Percentiles rank a stretch among this genome's conserved stretches.
Evolutionary conservation across 306 rosid species (phyloP).

Genomic region (Castanea sativa): DNA sequence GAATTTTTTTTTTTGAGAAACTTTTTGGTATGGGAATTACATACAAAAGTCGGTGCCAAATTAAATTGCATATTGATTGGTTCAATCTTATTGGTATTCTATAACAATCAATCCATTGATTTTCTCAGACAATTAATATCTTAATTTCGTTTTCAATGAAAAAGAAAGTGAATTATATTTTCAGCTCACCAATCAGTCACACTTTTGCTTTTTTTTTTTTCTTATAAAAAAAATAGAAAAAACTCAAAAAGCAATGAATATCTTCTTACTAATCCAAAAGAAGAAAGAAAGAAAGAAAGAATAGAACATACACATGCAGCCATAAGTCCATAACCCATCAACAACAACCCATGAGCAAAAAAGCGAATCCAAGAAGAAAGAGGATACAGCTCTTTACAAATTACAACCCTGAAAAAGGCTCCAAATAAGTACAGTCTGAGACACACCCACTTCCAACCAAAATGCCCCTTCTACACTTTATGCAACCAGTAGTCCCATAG

Average conservation of each 20-base stretch:
- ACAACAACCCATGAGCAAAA: conserved; percentile 1
- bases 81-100: too few species aligned
- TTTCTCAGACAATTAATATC: too few species aligned
- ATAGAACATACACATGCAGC: background rate
- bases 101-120: too few species aligned
- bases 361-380: conserved; percentile 33
- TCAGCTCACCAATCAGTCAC: too few species aligned
- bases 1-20: too few species aligned
- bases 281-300: background rate
- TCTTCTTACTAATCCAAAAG: background rate
- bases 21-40: too few species aligned
- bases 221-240: too few species aligned
- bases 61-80: too few species aligned
- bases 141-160: too few species aligned
- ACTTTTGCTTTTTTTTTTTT: too few species aligned
- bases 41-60: too few species aligned
- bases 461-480: conserved; percentile 43
- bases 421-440: conserved; percentile 36
- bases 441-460: conserved; percentile 69
- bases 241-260: background rate
- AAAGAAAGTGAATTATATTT: too few species aligned
- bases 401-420: conserved; percentile 27
- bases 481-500: conserved; percentile 42
- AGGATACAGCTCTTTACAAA: conserved; percentile 25
- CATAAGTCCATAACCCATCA: conserved; percentile 8